phyloP scores from a whole-genome alignment of 1,284 basidiomycete species.

The Sporisorium iseilematis-ciliati region DNA sequence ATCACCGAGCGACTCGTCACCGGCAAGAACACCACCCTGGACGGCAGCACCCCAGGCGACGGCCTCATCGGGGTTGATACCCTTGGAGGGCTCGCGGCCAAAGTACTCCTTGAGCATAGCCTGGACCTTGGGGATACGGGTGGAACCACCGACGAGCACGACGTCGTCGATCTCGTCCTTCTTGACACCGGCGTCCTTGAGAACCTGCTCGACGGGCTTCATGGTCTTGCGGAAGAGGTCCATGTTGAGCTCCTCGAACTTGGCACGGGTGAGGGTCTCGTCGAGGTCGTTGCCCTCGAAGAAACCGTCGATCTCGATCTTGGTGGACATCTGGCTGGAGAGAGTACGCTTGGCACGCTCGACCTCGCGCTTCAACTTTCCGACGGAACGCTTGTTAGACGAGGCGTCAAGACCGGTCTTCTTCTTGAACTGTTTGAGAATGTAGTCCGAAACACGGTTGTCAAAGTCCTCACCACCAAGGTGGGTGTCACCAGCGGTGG shows the following conservation, averaged over 20 bases:
- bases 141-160: slow-evolving; percentile 96
- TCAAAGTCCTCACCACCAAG: slow-evolving; percentile 99
- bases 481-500: slow-evolving; percentile 98
- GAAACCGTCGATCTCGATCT: slow-evolving; percentile 84
- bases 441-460: slow-evolving; percentile 75
- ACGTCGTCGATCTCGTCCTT: slow-evolving; percentile 97
- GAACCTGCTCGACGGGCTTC: slow-evolving; percentile 98
- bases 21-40: slow-evolving; percentile 95
- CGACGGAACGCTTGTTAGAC: slow-evolving; percentile 87
- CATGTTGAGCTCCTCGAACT: slow-evolving; percentile 99
- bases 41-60: slow-evolving; percentile 93
- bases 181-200: slow-evolving; percentile 97
- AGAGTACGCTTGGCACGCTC: slow-evolving; percentile 99
- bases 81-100: slow-evolving; percentile 90
- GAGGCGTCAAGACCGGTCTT: slow-evolving; percentile 77
- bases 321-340: slow-evolving; percentile 80
- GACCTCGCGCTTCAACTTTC: slow-evolving; percentile 97
- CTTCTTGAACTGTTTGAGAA: slow-evolving; percentile 70
- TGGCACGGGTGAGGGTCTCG: slow-evolving; percentile 90
- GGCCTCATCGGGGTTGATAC: slow-evolving; percentile 86
- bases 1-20: slow-evolving; percentile 82
- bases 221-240: slow-evolving; percentile 99
- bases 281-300: slow-evolving; percentile 96
- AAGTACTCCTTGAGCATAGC: slow-evolving; percentile 93
- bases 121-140: slow-evolving; percentile 97